A percentile compares a stretch with the other conserved stretches of the same genome.
These are phyloP conservation scores for Boletus eberwhitei DNA, from an alignment of 768 basidiomycete species.

Conservation along the genomic window DNA sequence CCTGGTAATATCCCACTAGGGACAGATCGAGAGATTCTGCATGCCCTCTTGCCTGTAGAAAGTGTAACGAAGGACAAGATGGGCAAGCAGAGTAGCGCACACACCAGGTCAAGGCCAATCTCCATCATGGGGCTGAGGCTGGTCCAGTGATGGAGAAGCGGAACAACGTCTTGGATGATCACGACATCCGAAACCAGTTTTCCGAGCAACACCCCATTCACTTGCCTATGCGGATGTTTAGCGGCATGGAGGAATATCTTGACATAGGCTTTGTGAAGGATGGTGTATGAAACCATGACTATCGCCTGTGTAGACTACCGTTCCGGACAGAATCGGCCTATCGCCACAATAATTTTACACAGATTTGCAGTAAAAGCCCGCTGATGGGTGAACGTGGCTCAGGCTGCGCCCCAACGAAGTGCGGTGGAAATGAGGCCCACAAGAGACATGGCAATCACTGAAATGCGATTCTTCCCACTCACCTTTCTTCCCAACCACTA, in stretches of 20 bases:
- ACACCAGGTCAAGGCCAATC: constrained; percentile 72
- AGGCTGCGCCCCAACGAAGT: too few relatives aligned
- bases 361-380: too few relatives aligned
- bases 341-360: too few relatives aligned
- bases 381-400: too few relatives aligned
- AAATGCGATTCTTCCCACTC: background rate
- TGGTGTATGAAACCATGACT: constrained; percentile 42
- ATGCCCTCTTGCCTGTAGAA: constrained; percentile 52
- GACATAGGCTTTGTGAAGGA: constrained; percentile 62
- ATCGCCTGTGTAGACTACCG: background rate
- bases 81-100: constrained; percentile 20
- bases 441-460: too few relatives aligned
- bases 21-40: constrained; percentile 50
- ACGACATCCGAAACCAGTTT: constrained; percentile 39
- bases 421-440: too few relatives aligned
- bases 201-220: constrained; percentile 78
- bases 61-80: background rate
- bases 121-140: constrained; percentile 84
- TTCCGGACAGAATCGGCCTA: too few relatives aligned
- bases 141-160: constrained; percentile 83
- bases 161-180: constrained; percentile 61
- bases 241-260: constrained; percentile 78
- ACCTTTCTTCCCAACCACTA: constrained; percentile 1
- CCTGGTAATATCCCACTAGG: constrained; percentile 76
- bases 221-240: constrained; percentile 71